These are phyloP conservation scores for Erodium moschatum DNA, from an alignment of 441 rosid species.

Conservation along the genomic window DNA sequence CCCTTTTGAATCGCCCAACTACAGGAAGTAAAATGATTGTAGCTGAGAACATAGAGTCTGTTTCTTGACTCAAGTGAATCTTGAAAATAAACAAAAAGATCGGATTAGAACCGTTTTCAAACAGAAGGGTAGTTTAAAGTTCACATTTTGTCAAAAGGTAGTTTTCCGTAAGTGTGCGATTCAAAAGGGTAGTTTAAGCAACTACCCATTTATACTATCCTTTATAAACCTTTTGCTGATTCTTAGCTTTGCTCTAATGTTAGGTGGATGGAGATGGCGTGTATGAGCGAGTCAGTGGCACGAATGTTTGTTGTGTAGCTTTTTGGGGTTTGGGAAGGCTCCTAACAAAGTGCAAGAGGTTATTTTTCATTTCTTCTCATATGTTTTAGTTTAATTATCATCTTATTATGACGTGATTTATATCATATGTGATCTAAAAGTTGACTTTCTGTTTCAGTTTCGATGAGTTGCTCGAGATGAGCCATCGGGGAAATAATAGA, in stretches of 20 bases:
- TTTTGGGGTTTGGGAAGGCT: slow-evolving; percentile 97
- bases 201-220: slow-evolving; percentile 29
- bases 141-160: no score
- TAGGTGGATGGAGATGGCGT: slow-evolving; percentile 98
- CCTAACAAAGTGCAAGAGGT: slow-evolving; percentile 97
- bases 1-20: no score
- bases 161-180: no score
- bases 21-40: no score
- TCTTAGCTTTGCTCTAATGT: slow-evolving; percentile 18
- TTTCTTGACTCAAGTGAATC: no score
- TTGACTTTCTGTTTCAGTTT: slow-evolving; percentile 42
- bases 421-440: not conserved
- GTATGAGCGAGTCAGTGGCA: slow-evolving; percentile 93
- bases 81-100: no score
- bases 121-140: no score
- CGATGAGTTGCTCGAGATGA: slow-evolving; percentile 92
- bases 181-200: no score
- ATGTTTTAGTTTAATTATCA: slow-evolving; percentile 2
- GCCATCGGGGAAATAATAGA: slow-evolving; percentile 94
- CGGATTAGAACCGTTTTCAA: no score
- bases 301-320: slow-evolving; percentile 98
- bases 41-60: no score
- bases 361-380: slow-evolving; percentile 9
- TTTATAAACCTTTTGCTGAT: slow-evolving; percentile 7
- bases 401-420: slow-evolving; percentile 2